Evolutionary conservation across 192 early-diverging fungal genomes (phyloP).

Genomic region (Oehlia diaphana): DNA sequence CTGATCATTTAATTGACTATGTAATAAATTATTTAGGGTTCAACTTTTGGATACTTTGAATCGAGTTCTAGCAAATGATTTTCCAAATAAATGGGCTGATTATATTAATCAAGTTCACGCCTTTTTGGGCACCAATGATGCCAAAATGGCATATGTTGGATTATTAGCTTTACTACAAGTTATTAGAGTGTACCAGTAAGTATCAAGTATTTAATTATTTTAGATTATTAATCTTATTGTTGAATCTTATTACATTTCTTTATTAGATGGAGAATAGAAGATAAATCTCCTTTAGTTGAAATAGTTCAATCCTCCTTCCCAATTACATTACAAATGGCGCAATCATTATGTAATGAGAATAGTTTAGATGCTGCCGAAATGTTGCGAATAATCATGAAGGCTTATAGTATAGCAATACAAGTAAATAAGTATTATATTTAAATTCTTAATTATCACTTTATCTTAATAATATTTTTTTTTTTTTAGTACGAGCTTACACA

Average conservation of each 20-base stretch:
- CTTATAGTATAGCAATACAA: constrained; percentile 74
- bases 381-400: constrained; percentile 83
- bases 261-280: constrained; percentile 63
- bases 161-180: constrained; percentile 79
- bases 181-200: constrained; percentile 75
- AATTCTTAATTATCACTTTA: no score
- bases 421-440: constrained; percentile 19
- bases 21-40: constrained; percentile 37
- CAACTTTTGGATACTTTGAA: constrained; percentile 80
- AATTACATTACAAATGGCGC: constrained; percentile 73
- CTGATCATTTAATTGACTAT: constrained; percentile 14
- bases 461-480: no score
- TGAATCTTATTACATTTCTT: not conserved
- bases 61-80: constrained; percentile 76
- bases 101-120: constrained; percentile 67
- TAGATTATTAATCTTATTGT: constrained; percentile 3
- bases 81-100: constrained; percentile 77
- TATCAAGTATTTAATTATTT: not conserved
- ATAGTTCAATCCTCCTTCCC: constrained; percentile 79
- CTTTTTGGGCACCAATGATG: constrained; percentile 65
- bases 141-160: constrained; percentile 71
- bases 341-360: constrained; percentile 57
- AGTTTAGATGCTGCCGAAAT: constrained; percentile 80
- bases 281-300: constrained; percentile 66
- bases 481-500: constrained; percentile 53